Conservation (phyloP, 2,329 filamentous ascomycete species). For the Chrysosporium queenslandicum region DNA sequence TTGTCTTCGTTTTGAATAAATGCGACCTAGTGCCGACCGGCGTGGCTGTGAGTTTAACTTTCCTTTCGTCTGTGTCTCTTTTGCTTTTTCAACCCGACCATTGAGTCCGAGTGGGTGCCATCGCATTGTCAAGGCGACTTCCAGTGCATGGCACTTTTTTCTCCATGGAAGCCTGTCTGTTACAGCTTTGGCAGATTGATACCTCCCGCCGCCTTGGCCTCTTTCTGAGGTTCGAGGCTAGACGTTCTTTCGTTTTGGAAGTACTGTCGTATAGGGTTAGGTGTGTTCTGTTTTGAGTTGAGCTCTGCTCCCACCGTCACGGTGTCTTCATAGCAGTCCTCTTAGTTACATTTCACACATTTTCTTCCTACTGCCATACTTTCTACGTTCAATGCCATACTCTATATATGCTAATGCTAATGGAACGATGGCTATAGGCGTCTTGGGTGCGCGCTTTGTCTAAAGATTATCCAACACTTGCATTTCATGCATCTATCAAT, state of each 20-base stretch:
- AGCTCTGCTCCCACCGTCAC: conserved; percentile 60
- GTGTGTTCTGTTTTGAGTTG: conserved; percentile 96
- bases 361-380: conserved; percentile 20
- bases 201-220: conserved; percentile 56
- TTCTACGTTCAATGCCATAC: conserved; percentile 22
- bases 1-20: conserved; percentile 84
- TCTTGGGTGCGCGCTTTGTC: conserved; percentile 83
- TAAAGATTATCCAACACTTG: conserved; percentile 84
- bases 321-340: conserved; percentile 63
- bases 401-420: conserved; percentile 15
- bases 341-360: conserved; percentile 99
- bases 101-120: conserved; percentile 22
- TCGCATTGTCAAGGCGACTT: conserved; percentile 80
- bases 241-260: conserved; percentile 82
- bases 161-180: conserved; percentile 77
- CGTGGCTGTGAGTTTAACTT: conserved; percentile 73
- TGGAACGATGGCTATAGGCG: conserved; percentile 51
- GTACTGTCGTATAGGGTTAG: conserved; percentile 60
- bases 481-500: conserved; percentile 88
- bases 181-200: conserved; percentile 98
- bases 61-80: conserved; percentile 8
- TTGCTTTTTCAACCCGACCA: conserved; percentile 18
- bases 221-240: conserved; percentile 53
- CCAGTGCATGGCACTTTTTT: conserved; percentile 30
- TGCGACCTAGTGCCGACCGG: conserved; percentile 85